Percentiles rank a stretch among this genome's conserved stretches.
Conservation (phyloP, 75 land plant genomes). For the Ceratopteris richardii region DNA sequence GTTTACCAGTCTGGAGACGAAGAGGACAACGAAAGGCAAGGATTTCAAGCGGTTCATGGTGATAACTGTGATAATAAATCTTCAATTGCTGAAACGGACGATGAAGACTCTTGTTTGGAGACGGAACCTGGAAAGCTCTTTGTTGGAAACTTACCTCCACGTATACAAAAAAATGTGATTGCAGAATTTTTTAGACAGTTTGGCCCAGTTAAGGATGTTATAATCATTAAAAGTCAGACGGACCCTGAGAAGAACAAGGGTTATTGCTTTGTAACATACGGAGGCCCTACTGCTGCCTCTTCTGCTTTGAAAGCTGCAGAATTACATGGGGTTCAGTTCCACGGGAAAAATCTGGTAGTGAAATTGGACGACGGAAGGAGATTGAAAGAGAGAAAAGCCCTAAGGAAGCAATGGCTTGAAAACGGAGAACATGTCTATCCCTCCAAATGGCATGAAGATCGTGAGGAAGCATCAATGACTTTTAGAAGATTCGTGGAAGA, state of each 20-base stretch:
- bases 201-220: slow-evolving; percentile 71
- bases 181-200: slow-evolving; percentile 74
- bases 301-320: slow-evolving; percentile 79
- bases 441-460: slow-evolving; percentile 80
- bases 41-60: background rate
- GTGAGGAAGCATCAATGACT: slow-evolving; percentile 43
- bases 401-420: slow-evolving; percentile 53
- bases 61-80: background rate
- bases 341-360: slow-evolving; percentile 62
- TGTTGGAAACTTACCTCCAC: slow-evolving; percentile 74
- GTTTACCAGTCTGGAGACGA: no score
- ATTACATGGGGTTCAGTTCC: slow-evolving; percentile 85
- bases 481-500: slow-evolving; percentile 52
- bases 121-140: slow-evolving; percentile 70
- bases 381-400: slow-evolving; percentile 36
- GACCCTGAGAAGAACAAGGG: slow-evolving; percentile 72
- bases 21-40: background rate
- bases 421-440: slow-evolving; percentile 19
- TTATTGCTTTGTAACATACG: slow-evolving; percentile 77
- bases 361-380: slow-evolving; percentile 85
- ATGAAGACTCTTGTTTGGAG: background rate
- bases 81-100: background rate
- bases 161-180: slow-evolving; percentile 53
- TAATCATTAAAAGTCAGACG: slow-evolving; percentile 56
- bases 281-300: slow-evolving; percentile 49